These are phyloP conservation scores for Allantophomopsis lycopodina DNA, from an alignment of 2,329 filamentous ascomycete species.

Conservation along the genomic window DNA sequence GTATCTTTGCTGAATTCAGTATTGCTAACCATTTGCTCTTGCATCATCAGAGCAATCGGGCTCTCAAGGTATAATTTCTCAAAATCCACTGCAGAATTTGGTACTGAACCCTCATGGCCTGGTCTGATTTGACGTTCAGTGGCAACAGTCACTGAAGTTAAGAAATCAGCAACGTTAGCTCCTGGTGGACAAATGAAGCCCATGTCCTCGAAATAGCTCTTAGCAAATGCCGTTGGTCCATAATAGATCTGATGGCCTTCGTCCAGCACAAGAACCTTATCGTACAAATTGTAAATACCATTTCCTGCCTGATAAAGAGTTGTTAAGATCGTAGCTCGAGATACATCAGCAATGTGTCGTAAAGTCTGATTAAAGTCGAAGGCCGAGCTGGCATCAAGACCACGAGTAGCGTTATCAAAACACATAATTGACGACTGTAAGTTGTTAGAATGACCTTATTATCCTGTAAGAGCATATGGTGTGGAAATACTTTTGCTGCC, in stretches of 20 bases:
- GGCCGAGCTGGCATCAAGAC: slow-evolving; percentile 59
- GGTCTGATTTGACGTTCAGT: slow-evolving; percentile 40
- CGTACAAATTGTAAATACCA: slow-evolving; percentile 54
- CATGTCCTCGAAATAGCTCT: slow-evolving; percentile 50
- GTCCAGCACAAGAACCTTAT: slow-evolving; percentile 67
- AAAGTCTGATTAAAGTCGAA: slow-evolving; percentile 56
- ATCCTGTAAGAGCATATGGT: not conserved
- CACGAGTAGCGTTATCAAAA: slow-evolving; percentile 64
- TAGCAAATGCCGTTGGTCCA: slow-evolving; percentile 45
- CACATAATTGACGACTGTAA: slow-evolving; percentile 31
- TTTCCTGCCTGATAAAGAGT: slow-evolving; percentile 58
- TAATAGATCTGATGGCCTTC: slow-evolving; percentile 53
- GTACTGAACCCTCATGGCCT: slow-evolving; percentile 51
- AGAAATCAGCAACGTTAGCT: slow-evolving; percentile 53
- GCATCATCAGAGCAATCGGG: slow-evolving; percentile 10
- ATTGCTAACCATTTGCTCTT: not conserved
- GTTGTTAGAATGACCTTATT: not conserved
- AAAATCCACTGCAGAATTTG: slow-evolving; percentile 49
- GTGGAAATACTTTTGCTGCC: slow-evolving; percentile 28
- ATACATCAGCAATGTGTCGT: slow-evolving; percentile 54
- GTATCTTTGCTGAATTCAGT: not conserved
- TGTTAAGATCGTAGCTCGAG: slow-evolving; percentile 51
- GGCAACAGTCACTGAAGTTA: slow-evolving; percentile 53
- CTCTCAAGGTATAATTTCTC: slow-evolving; percentile 31
- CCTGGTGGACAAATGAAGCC: slow-evolving; percentile 39